Evolutionary conservation across 805 yeast genomes (phyloP), one percentile per base, ranked within the genome.

Genomic region (Brettanomyces sp.): DNA sequence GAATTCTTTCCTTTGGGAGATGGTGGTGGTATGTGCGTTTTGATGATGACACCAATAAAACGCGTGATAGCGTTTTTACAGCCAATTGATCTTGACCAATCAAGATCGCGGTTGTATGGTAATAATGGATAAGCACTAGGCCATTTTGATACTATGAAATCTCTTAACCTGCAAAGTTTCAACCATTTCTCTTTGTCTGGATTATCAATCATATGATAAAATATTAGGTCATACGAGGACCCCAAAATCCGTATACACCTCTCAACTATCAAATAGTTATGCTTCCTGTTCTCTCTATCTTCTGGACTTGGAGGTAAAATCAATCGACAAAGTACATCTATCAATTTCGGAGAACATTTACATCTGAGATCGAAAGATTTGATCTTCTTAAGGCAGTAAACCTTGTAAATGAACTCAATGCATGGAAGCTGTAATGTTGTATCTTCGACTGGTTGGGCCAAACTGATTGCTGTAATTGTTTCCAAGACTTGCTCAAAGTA

Each of bases 21-120:
- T n/a, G 78, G 71, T 3, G 72, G 63, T 3, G 75, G 68, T 3
- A 79, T 63, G 48, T 82, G 88, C 1, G 76, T 72, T 34, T 71
- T 67, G 12, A 81, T 69, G 4, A 81, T 63, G 45, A 73, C 73
- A n/a, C 78, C 78, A 9, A 87, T 75, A 48, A 90, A 79, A 62
- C 84, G 86, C 44, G 82, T 67, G n/a, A 83, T 69, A 28, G 90
- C 81, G n/a, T 85, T 65, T 60, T 76, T 79, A 41, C 80, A 67
- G 12, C 83, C 79, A 36, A 79, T 62, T 41, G 79, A 73, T 59
- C 80, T 72, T 34, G 67, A 56, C 30, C 63, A 54, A 52, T 77
- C 80, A 35, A 70, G 68, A 49, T 76, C 85, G 39, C 69, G 67
- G 45, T 70, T 77, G 18, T 70, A 63, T 13, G 71, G 63, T 21